These are phyloP conservation scores for Porogramme epimiltina DNA, from an alignment of 1,284 basidiomycete genomes.

Conservation along the genomic window DNA sequence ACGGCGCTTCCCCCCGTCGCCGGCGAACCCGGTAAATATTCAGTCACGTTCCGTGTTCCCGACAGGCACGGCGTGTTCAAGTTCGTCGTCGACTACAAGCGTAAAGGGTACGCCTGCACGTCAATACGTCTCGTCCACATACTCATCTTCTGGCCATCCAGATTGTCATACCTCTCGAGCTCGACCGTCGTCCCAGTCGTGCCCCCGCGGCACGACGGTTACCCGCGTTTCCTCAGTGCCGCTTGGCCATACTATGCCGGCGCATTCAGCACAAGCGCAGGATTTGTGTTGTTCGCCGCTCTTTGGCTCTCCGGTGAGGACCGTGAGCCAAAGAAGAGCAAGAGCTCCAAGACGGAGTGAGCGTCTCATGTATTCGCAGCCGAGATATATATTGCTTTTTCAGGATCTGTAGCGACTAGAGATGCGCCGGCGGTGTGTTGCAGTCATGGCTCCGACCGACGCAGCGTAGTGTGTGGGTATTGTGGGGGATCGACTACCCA, in stretches of 20 bases:
- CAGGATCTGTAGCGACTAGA: neutral
- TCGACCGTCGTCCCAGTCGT: slow-evolving; percentile 85
- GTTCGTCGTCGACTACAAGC: slow-evolving; percentile 87
- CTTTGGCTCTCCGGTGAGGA: slow-evolving; percentile 85
- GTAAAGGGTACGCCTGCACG: slow-evolving; percentile 69
- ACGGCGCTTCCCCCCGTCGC: slow-evolving; percentile 63
- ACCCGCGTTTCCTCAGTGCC: slow-evolving; percentile 90
- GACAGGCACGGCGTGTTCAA: slow-evolving; percentile 99
- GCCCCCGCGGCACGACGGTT: slow-evolving; percentile 92
- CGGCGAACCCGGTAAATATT: slow-evolving; percentile 67
- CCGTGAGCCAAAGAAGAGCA: slow-evolving; percentile 43
- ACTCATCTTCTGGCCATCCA: slow-evolving; percentile 28
- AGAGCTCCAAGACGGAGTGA: slow-evolving; percentile 30
- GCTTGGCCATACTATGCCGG: slow-evolving; percentile 96
- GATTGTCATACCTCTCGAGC: slow-evolving; percentile 73
- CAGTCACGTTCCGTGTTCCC: slow-evolving; percentile 81
- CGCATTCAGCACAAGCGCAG: slow-evolving; percentile 83
- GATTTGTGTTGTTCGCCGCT: slow-evolving; percentile 81
- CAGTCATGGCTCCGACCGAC: too few relatives aligned
- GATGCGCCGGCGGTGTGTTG: too few relatives aligned
- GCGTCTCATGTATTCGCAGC: neutral
- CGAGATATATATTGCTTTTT: slow-evolving; percentile 5
- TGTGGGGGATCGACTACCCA: too few relatives aligned
- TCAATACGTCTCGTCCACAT: neutral
- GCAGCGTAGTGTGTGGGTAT: too few relatives aligned